These are phyloP conservation scores for Saccharomycopsis vini DNA, from an alignment of 805 yeast species.

Conservation along the genomic window DNA sequence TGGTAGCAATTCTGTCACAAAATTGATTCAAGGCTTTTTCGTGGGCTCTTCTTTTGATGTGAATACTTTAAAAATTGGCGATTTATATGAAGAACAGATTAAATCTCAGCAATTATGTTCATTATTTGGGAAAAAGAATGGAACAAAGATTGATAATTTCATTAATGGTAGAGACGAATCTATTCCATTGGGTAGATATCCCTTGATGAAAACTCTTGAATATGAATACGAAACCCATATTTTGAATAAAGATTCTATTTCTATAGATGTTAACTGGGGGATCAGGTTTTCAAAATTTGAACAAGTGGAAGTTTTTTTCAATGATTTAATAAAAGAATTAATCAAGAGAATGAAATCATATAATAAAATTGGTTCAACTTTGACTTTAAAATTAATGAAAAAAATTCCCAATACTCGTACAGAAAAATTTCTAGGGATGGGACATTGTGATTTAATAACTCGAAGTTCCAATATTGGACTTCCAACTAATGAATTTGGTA, in stretches of 20 bases:
- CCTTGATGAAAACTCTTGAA: constrained; percentile 5
- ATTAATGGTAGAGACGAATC: constrained; percentile 63
- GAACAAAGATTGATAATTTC: constrained; percentile 49
- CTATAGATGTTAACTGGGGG: constrained; percentile 89
- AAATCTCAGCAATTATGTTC: constrained; percentile 31
- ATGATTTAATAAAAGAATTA: constrained; percentile 51
- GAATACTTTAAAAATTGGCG: constrained; percentile 24
- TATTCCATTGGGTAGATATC: constrained; percentile 40
- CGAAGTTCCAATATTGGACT: constrained; percentile 52
- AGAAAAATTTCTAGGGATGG: constrained; percentile 78
- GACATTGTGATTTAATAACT: constrained; percentile 58
- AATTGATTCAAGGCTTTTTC: constrained; percentile 20
- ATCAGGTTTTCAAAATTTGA: constrained; percentile 54
- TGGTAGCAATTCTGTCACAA: constrained; percentile 23
- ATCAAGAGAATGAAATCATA: constrained; percentile 40
- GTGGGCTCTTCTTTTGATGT: background rate
- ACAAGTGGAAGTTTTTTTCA: constrained; percentile 60
- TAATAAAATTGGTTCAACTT: constrained; percentile 41
- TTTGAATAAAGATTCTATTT: constrained; percentile 62
- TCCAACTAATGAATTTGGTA: constrained; percentile 50
- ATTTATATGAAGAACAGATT: constrained; percentile 46
- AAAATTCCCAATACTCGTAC: constrained; percentile 65
- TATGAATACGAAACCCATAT: constrained; percentile 24
- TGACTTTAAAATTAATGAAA: constrained; percentile 58
- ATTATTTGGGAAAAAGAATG: constrained; percentile 63